Conservation (phyloP, 805 yeast species). For the Cyberlindnera petersonii region DNA sequence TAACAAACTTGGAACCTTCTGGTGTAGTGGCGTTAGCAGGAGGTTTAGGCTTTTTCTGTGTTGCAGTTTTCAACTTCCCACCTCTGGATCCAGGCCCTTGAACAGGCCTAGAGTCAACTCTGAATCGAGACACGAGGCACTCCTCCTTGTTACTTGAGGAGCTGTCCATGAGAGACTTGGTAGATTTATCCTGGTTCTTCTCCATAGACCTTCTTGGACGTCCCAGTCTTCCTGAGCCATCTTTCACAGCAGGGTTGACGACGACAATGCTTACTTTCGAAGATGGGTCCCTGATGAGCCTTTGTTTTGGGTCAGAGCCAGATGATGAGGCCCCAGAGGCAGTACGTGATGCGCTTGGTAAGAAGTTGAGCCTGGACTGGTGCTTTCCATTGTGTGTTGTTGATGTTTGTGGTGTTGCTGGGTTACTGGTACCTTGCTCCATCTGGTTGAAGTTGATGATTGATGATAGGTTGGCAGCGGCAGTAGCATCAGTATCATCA, state of each 20-base stretch:
- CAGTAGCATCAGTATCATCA: slow-evolving; percentile 22
- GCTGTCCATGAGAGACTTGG: slow-evolving; percentile 2
- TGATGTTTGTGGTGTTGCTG: slow-evolving; percentile 1
- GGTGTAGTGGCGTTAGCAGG: background rate
- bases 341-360: slow-evolving; percentile 11
- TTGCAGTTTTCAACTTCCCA: slow-evolving; percentile 11
- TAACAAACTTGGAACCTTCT: slow-evolving; percentile 2
- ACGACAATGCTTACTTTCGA: slow-evolving; percentile 27
- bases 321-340: background rate
- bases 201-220: slow-evolving; percentile 23
- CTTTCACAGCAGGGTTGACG: slow-evolving; percentile 26
- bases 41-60: background rate
- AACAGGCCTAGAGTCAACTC: slow-evolving; percentile 26
- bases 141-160: slow-evolving; percentile 23
- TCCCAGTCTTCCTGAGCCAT: slow-evolving; percentile 26
- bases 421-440: slow-evolving; percentile 8
- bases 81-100: slow-evolving; percentile 30
- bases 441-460: slow-evolving; percentile 24
- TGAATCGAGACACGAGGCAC: slow-evolving; percentile 23
- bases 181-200: background rate
- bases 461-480: slow-evolving; percentile 25
- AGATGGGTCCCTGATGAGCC: slow-evolving; percentile 19
- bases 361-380: slow-evolving; percentile 14
- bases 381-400: background rate
- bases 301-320: slow-evolving; percentile 20